Base-by-base conservation (phyloP, 495 filamentous ascomycete genomes). In the Chaetomidium leptoderma region DNA sequence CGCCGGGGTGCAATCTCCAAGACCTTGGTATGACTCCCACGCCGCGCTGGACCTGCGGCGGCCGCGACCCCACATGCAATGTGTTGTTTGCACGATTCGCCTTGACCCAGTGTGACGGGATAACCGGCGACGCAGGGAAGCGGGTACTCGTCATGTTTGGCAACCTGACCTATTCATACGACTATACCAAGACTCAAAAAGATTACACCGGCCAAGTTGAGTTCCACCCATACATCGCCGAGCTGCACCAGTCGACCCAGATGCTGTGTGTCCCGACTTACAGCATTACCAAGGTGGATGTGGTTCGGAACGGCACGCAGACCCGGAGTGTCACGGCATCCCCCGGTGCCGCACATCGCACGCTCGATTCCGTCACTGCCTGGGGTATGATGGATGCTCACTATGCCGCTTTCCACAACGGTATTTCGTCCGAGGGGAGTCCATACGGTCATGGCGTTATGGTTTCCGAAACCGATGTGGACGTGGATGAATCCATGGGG, bases 201-300 rank as follows among this genome's bases (percentile, higher is more conserved):
- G 40, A 44, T 13, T 44, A 44, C 21, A 44, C 40, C 11, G 40
- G 40, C 21, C 10, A 2, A 8, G 7, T 7, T 9, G 24, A 9
- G 21, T 7, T 8, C 1, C 40, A 44, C 14, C 40, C 40, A 0
- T 24, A 24, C 21, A 7, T 44, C 8, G 21, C 19, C 13, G 1
- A 24, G 2, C 21, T 44, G 19, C 19, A 4, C 2, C 19, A 44
- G 40, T 44, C 40, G 21, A 9, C 40, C 40, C 40, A 44, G 40
- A 44, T 44, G 40, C 40, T 44, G 10, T 44, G 40, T 21, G 40
- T 44, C 11, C 40, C 40, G 40, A 44, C 40, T 5, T 44, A 44
- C 40, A 7, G 40, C 40, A 44, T 44, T 9, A 44, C 40, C 2
- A 44, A 44, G 40, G 40, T 44, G 9, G 14, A 44, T 13, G 40